Evolutionary conservation across 2,329 filamentous ascomycete genomes (phyloP).

Genomic region (Westerdykella ornata): DNA sequence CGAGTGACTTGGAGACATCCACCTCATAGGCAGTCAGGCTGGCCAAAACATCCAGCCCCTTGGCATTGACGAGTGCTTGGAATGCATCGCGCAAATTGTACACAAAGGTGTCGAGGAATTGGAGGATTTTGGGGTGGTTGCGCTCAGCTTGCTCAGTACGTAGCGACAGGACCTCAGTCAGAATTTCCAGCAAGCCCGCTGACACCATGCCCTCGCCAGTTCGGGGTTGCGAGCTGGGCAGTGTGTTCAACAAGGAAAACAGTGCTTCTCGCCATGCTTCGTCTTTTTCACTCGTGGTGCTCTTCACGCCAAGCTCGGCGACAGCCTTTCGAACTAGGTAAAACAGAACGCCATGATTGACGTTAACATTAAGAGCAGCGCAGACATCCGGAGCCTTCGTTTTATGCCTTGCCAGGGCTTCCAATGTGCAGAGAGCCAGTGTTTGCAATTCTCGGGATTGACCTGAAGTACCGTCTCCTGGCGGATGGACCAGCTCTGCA

Average conservation of each 20-base stretch:
- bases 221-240: constrained; percentile 64
- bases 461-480: constrained; percentile 58
- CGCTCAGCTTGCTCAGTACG: constrained; percentile 76
- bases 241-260: constrained; percentile 77
- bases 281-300: constrained; percentile 48
- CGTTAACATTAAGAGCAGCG: constrained; percentile 86
- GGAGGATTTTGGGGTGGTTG: constrained; percentile 74
- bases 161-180: constrained; percentile 81
- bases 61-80: constrained; percentile 70
- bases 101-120: constrained; percentile 82
- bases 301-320: constrained; percentile 60
- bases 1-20: constrained; percentile 58
- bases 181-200: constrained; percentile 80
- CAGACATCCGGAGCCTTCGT: constrained; percentile 73
- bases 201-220: constrained; percentile 79
- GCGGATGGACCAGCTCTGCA: constrained; percentile 82
- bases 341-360: constrained; percentile 91
- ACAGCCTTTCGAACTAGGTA: constrained; percentile 90
- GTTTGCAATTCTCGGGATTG: constrained; percentile 75
- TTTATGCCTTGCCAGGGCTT: constrained; percentile 76
- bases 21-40: constrained; percentile 77
- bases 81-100: constrained; percentile 82
- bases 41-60: constrained; percentile 85
- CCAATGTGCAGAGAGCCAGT: constrained; percentile 71
- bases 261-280: constrained; percentile 83